phyloP scores from a whole-genome alignment of 495 filamentous ascomycete genomes.

The Xylaria scruposa region DNA sequence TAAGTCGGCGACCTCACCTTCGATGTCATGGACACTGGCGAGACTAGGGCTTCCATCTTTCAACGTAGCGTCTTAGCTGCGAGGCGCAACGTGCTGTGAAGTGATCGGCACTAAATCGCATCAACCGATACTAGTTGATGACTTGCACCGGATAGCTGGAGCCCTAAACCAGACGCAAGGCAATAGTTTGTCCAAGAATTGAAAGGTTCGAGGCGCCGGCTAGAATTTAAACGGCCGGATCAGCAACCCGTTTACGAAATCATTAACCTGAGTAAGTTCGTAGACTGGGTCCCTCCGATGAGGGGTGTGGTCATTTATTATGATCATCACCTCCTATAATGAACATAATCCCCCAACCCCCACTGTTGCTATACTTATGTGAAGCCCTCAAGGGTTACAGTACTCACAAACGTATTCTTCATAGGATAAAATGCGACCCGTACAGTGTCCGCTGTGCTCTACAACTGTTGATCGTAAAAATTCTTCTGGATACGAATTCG shows the following conservation, averaged over 20 bases:
- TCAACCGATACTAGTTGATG: not conserved
- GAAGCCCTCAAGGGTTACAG: no score
- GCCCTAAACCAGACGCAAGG: not conserved
- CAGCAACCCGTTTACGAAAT: not conserved
- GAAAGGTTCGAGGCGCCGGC: not conserved
- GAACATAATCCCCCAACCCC: not conserved
- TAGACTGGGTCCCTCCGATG: not conserved
- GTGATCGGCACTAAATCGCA: not conserved
- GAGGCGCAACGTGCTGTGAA: not conserved
- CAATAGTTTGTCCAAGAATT: not conserved
- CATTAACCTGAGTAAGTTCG: not conserved
- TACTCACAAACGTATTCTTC: constrained; percentile 2
- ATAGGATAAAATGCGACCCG: not conserved
- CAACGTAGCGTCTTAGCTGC: not conserved
- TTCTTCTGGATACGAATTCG: not conserved
- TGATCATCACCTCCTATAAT: constrained; percentile 18
- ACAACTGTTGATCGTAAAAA: not conserved
- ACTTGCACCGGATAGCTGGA: not conserved
- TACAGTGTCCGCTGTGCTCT: constrained; percentile 5
- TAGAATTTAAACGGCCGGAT: not conserved
- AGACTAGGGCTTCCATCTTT: not conserved
- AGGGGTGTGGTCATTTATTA: not conserved
- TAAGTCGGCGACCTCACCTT: not conserved
- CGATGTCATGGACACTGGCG: not conserved
- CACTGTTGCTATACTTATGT: not conserved